A percentile compares a stretch with the other conserved stretches of the same genome.
These are phyloP conservation scores for Dendrobium huoshanense DNA, from an alignment of 106 monocot genomes.

Conservation along the genomic window DNA sequence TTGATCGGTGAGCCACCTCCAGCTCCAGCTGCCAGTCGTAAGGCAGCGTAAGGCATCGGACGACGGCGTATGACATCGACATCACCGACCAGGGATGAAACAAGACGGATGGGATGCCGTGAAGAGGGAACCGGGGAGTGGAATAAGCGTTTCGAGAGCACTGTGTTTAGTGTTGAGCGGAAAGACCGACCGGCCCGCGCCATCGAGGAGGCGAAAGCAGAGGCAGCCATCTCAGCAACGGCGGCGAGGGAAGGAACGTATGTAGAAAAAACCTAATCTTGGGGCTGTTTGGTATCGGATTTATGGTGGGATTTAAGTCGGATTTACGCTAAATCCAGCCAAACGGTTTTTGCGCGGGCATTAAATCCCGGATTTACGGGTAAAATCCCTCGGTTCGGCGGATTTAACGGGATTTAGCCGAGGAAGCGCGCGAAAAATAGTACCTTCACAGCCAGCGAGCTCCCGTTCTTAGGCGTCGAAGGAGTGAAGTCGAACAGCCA, in stretches of 20 bases:
- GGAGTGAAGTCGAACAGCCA: too few species aligned
- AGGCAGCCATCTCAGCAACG: neutral
- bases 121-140: neutral
- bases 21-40: neutral
- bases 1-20: slow-evolving; percentile 19
- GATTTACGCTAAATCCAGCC: too few species aligned
- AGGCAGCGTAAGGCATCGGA: neutral
- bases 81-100: neutral
- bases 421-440: too few species aligned
- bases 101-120: neutral
- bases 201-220: neutral
- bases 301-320: too few species aligned
- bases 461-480: neutral
- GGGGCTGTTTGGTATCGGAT: neutral
- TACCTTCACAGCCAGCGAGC: too few species aligned
- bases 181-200: neutral
- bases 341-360: too few species aligned
- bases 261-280: neutral
- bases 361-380: too few species aligned
- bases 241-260: neutral
- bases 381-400: too few species aligned
- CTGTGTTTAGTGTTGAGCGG: neutral
- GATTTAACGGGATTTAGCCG: too few species aligned
- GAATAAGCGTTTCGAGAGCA: neutral
- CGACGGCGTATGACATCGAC: neutral